Percentiles rank a stretch among this genome's conserved stretches.
Evolutionary conservation across 1,284 basidiomycete genomes (phyloP).

Genomic region (Fomitopsis schrenkii): DNA sequence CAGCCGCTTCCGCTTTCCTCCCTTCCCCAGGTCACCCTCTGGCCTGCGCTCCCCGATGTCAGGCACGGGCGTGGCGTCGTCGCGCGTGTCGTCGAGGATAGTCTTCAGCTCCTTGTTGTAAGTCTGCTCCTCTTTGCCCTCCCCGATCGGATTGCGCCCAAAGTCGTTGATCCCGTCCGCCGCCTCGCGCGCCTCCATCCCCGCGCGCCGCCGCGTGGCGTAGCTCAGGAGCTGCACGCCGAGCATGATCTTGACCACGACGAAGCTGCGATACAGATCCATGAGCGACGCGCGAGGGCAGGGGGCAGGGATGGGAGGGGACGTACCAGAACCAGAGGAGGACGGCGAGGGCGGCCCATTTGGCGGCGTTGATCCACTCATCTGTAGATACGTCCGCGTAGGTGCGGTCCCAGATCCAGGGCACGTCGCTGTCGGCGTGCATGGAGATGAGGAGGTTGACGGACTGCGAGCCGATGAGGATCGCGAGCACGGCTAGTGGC

Average conservation of each 20-base stretch:
- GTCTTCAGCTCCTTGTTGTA: slow-evolving; percentile 80
- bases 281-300: not conserved
- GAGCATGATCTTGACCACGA: slow-evolving; percentile 85
- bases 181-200: slow-evolving; percentile 71
- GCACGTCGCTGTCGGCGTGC: slow-evolving; percentile 36
- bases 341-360: slow-evolving; percentile 61
- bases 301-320: not conserved
- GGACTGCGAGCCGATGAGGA: slow-evolving; percentile 85
- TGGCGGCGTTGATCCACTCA: slow-evolving; percentile 52
- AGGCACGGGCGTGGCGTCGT: slow-evolving; percentile 63
- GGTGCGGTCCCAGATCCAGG: slow-evolving; percentile 35
- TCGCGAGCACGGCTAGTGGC: slow-evolving; percentile 88
- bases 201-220: slow-evolving; percentile 69
- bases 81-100: slow-evolving; percentile 62
- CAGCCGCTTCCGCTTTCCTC: slow-evolving; percentile 55
- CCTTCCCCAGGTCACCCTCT: slow-evolving; percentile 16
- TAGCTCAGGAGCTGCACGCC: slow-evolving; percentile 85
- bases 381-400: slow-evolving; percentile 36
- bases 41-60: slow-evolving; percentile 66
- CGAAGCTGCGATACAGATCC: slow-evolving; percentile 43
- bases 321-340: slow-evolving; percentile 81
- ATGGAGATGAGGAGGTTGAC: slow-evolving; percentile 57
- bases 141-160: slow-evolving; percentile 82
- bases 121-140: slow-evolving; percentile 80
- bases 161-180: slow-evolving; percentile 81